A percentile compares a stretch with the other conserved stretches of the same genome.
Conservation (phyloP, 306 rosid genomes). For the Vigna reflexopilosa region DNA sequence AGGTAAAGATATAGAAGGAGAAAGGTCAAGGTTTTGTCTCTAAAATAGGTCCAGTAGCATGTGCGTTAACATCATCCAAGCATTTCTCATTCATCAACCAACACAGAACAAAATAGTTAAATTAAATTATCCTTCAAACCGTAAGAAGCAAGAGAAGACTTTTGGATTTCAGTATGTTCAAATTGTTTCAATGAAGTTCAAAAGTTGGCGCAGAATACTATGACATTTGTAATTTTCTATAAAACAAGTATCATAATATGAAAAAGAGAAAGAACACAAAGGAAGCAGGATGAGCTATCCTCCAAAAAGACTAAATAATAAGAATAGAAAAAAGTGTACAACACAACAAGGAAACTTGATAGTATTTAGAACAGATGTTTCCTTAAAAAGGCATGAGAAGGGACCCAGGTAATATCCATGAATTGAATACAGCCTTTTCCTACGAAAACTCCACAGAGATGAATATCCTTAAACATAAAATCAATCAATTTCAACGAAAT, state of each 20-base stretch:
- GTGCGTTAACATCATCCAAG: neutral
- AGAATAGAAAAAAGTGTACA: neutral
- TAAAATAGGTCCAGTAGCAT: neutral
- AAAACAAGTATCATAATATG: neutral
- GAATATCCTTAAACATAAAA: conserved; percentile 6
- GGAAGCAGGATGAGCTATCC: neutral
- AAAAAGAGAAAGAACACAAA: neutral
- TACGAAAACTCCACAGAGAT: neutral
- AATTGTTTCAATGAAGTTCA: conserved; percentile 1
- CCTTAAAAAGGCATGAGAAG: neutral
- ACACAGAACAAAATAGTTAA: conserved; percentile 5
- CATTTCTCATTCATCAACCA: conserved; percentile 1
- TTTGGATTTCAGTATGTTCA: neutral
- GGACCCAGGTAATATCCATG: conserved; percentile 1
- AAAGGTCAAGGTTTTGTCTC: conserved; percentile 3
- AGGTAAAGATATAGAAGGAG: neutral
- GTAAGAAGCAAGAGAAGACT: neutral
- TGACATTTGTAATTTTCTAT: neutral
- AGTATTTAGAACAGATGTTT: neutral
- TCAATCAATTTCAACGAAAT: neutral
- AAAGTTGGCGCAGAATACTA: neutral
- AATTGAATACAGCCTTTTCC: neutral
- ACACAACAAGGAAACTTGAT: neutral
- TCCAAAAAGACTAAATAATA: neutral
- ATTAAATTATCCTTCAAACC: neutral